Evolutionary conservation across 176 grass and related monocot species (phyloP), one percentile per base, ranked within the genome.

Genomic region (Oryza coarctata): DNA sequence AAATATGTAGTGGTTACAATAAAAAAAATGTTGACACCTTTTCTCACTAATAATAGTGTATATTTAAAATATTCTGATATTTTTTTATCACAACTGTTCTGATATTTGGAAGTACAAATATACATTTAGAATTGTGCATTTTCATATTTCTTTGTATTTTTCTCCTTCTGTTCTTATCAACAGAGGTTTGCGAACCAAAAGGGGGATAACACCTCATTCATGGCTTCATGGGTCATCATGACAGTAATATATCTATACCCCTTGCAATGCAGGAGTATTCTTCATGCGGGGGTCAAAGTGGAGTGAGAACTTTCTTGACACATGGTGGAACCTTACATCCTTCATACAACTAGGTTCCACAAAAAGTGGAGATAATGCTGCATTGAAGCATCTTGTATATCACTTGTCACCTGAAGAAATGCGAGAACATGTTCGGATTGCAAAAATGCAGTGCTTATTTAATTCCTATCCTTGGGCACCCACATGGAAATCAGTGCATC

Each of bases 401-500:
- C 40, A 73, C 15, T 86, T 98, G 32, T 76, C 95, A 11, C 14
- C 33, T 52, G 79, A 89, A 71, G 95, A 98, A 83, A 73, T 68
- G 43, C 76, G 40, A 77, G 84, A 58, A 1, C 90, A 98, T 32
- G 79, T 98, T 14, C 75, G 76, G 2, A 83, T 91, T 73, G 86
- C 92, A 34, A 81, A 88, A 28, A 90, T 91, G 90, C 95, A 98
- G 61, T 98, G 92, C 72, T 84, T 93, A 17, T 98, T 98, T 65
- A 98, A 98, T 77, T 98, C 92, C 5, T 98, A 98, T n/a, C 92
- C 92, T 29, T 98, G 95, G 92, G 67, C 68, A 2, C 88, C 83
- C 11, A 86, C 84, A 0, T 71, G 72, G 79, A 98, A 93, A 45
- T 88, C 87, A 26, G 18, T 86, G 26, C 50, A 31, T 20, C 92